A percentile compares a stretch with the other conserved stretches of the same genome.
phyloP scores from a whole-genome alignment of 352 stramenopile genomes.

The Globisporangium megalacanthum region DNA sequence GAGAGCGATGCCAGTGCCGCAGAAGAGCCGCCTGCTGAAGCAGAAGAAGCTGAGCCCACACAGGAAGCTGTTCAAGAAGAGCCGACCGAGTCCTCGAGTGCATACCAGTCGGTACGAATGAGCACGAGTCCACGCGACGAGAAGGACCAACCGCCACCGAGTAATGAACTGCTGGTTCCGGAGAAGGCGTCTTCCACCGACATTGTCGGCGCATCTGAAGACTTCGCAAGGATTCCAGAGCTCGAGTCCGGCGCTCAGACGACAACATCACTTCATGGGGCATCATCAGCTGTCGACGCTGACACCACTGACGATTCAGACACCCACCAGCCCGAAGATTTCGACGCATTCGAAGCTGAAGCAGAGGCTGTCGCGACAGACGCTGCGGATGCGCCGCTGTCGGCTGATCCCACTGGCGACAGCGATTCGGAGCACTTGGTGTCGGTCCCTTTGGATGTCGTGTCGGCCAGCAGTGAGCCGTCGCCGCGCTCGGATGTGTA shows the following conservation, averaged over 20 bases:
- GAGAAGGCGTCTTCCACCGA: neutral
- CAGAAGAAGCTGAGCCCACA: too few species aligned
- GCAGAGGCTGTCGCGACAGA: neutral
- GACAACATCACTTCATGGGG: neutral
- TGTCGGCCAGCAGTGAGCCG: neutral
- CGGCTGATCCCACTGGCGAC: neutral
- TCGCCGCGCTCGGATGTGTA: constrained; percentile 4
- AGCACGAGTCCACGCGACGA: neutral
- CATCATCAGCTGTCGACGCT: neutral
- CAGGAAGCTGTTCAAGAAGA: too few species aligned
- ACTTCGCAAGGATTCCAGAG: neutral
- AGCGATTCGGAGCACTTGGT: neutral
- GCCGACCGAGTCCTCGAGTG: too few species aligned
- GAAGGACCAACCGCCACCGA: neutral
- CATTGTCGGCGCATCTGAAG: too few species aligned
- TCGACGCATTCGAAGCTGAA: constrained; percentile 8
- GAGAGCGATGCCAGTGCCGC: too few species aligned
- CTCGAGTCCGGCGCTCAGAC: neutral
- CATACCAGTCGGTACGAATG: neutral
- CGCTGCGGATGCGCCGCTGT: neutral
- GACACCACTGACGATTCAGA: neutral
- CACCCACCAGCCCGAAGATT: neutral
- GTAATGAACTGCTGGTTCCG: neutral
- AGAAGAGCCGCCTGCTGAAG: too few species aligned
- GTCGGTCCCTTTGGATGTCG: neutral